These are phyloP conservation scores for Bothriochloa decipiens DNA, from an alignment of 176 grass and related monocot species.

Conservation along the genomic window DNA sequence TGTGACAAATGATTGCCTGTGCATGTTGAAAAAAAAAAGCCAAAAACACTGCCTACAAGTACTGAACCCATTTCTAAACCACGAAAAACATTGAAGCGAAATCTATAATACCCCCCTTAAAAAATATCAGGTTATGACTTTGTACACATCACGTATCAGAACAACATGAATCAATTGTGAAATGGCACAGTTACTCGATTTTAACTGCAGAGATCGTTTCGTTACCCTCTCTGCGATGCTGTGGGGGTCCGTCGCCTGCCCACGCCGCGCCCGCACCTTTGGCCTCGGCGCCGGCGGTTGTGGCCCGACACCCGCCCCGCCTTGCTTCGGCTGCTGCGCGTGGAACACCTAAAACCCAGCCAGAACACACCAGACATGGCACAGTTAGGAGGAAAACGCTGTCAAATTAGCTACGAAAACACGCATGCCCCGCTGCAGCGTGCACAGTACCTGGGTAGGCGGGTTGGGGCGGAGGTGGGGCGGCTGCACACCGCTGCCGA, in stretches of 20 bases:
- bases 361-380: neutral
- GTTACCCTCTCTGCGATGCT: conserved; percentile 95
- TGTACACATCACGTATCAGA: neutral
- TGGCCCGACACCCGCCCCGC: conserved; percentile 34
- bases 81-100: neutral
- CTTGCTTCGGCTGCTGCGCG: conserved; percentile 67
- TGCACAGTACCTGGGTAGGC: conserved; percentile 59
- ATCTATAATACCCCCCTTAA: neutral
- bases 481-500: conserved; percentile 69
- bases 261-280: conserved; percentile 91
- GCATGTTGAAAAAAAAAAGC: neutral
- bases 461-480: conserved; percentile 75
- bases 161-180: neutral
- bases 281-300: conserved; percentile 81
- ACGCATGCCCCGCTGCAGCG: neutral
- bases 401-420: neutral
- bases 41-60: neutral
- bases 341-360: conserved; percentile 72
- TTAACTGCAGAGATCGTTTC: neutral
- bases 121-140: neutral
- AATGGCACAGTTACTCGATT: neutral
- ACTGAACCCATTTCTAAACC: neutral
- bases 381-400: neutral
- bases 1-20: neutral
- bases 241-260: conserved; percentile 95